Base-by-base conservation (phyloP, 352 stramenopile species). In the Globisporangium rhizosaccharum region DNA sequence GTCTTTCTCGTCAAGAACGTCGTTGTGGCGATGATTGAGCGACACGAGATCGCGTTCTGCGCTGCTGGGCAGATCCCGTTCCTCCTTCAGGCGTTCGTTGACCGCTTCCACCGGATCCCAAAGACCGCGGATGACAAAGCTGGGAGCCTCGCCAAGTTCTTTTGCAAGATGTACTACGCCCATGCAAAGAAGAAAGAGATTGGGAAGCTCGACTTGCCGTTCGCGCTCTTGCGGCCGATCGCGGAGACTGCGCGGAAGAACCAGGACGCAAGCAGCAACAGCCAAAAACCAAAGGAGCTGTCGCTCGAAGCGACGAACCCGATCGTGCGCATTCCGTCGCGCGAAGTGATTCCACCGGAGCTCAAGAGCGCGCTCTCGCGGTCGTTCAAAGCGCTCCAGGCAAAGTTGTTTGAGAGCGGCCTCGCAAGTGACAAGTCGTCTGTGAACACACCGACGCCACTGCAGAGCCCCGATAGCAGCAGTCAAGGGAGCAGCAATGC, bases 131-230 rank as follows among this genome's bases (percentile, higher is more conserved):
- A 93, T 26, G 84, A 93, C 56, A 91, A 88, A 50, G 57, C 66
- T 46, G 78, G 79, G 17, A 88, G 73, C 36, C 68, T 93, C 28
- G 84, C 84, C 15, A 78, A 87, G 56, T 93, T 91, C 42, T 93
- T 93, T 45, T 90, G 81, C 65, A 86, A 82, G 37, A 82, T 93
- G 79, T 93, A 91, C 55, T 90, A 90, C 53, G 75, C 70, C 3
- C 84, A 93, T 53, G 83, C 84, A 25, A 91, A 91, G 64, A 90
- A 87, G 55, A 86, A 87, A 65, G 79, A 90, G 54, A 88, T 90
- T 11, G 82, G 71, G 10, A 91, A 90, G 57, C 59, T 90, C 4
- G 81, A 93, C 51, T 68, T 93, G 36, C 84, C 84, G 1, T 76
- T 89, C 51, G 73, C 79, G 8, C 65, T 93, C 18, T 67, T 93